Evolutionary conservation across 2,329 filamentous ascomycete genomes (phyloP).

Genomic region (Alternaria burnsii): DNA sequence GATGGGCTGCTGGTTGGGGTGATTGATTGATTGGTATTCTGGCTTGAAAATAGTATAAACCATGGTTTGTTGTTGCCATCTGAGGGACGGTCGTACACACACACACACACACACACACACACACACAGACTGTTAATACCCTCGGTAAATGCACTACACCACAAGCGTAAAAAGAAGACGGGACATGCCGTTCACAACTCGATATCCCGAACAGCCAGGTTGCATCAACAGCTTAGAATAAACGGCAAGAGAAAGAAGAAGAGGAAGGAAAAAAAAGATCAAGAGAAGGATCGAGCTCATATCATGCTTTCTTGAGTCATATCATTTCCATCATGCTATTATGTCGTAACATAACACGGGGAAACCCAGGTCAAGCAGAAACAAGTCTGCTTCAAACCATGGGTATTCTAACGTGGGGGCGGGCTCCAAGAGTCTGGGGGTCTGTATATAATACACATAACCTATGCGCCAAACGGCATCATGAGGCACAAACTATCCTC

Average conservation of each 20-base stretch:
- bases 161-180: not conserved
- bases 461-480: too few species aligned
- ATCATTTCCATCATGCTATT: conserved; percentile 38
- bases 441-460: too few species aligned
- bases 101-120: not conserved
- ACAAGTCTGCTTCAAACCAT: not conserved
- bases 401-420: too few species aligned
- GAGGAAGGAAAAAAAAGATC: too few species aligned
- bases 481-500: conserved; percentile 22
- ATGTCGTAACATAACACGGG: conserved; percentile 19
- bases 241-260: not conserved
- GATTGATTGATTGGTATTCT: conserved; percentile 20
- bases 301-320: conserved; percentile 24
- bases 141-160: fast-evolving
- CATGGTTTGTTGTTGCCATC: fast-evolving
- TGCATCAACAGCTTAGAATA: not conserved
- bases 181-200: conserved; percentile 6
- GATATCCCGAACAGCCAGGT: not conserved
- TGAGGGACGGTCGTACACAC: too few species aligned
- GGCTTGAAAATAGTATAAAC: too few species aligned
- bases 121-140: not conserved
- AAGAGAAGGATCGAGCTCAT: not conserved
- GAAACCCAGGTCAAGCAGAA: not conserved
- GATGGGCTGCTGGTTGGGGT: conserved; percentile 62
- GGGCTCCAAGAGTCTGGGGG: too few species aligned